A percentile compares a stretch with the other conserved stretches of the same genome.
phyloP scores from a whole-genome alignment of 768 basidiomycete species.

The Mycena rosella region DNA sequence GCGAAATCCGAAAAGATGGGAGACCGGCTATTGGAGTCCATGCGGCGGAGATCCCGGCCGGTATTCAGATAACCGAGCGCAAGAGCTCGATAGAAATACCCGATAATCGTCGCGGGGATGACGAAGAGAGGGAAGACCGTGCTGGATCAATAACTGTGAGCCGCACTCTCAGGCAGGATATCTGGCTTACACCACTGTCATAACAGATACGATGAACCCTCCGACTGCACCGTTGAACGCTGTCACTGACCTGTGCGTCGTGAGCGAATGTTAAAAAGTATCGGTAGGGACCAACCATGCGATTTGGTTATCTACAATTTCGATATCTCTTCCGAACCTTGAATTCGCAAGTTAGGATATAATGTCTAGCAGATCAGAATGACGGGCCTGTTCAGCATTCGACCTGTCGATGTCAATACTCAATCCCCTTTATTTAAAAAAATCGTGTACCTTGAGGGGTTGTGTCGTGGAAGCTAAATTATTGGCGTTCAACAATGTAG shows the following conservation, averaged over 20 bases:
- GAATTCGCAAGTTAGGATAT: too few species aligned
- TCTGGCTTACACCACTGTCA: slow-evolving; percentile 11
- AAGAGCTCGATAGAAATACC: slow-evolving; percentile 13
- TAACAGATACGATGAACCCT: slow-evolving; percentile 78
- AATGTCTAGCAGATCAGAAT: not conserved
- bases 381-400: slow-evolving; percentile 85
- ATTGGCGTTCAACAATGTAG: not conserved
- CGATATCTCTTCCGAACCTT: slow-evolving; percentile 66
- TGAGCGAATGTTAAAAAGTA: slow-evolving; percentile 75
- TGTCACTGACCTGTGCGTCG: not conserved
- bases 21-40: slow-evolving; percentile 31
- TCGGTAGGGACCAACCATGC: slow-evolving; percentile 58
- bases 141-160: slow-evolving; percentile 46
- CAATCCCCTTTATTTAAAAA: not conserved
- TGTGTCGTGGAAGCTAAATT: slow-evolving; percentile 54
- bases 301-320: slow-evolving; percentile 88
- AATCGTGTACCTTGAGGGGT: slow-evolving; percentile 79
- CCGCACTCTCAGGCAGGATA: not conserved
- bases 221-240: not conserved
- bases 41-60: slow-evolving; percentile 24
- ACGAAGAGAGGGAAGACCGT: slow-evolving; percentile 87
- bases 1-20: slow-evolving; percentile 89
- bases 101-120: slow-evolving; percentile 58
- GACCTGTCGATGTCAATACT: slow-evolving; percentile 57
- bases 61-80: slow-evolving; percentile 9